Evolutionary conservation across 306 rosid genomes (phyloP).

Genomic region (Macrotyloma uniflorum): DNA sequence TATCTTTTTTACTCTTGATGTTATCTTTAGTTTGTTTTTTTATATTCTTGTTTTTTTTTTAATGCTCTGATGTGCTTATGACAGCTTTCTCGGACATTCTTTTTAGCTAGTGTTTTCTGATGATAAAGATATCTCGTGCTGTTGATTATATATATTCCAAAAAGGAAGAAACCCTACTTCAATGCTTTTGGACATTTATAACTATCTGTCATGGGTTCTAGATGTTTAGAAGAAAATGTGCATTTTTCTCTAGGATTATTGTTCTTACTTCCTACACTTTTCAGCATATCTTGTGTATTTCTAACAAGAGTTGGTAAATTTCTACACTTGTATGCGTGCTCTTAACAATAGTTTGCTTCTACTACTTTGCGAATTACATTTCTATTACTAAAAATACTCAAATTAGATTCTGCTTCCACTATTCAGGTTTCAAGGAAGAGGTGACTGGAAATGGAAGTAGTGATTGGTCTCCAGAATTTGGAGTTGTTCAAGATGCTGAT

Average conservation of each 20-base stretch:
- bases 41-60: background rate
- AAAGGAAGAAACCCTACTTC: background rate
- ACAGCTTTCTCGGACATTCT: background rate
- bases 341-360: background rate
- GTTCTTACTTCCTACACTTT: background rate
- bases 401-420: slow-evolving; percentile 1
- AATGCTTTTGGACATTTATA: background rate
- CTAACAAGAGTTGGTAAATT: background rate
- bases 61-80: background rate
- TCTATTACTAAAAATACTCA: slow-evolving; percentile 4
- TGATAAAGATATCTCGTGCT: background rate
- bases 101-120: background rate
- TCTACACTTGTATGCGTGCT: background rate
- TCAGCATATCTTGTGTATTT: background rate
- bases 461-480: slow-evolving; percentile 69
- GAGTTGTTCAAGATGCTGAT: slow-evolving; percentile 95
- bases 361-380: background rate
- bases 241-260: background rate
- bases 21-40: background rate
- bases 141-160: background rate
- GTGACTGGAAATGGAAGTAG: slow-evolving; percentile 52
- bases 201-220: background rate
- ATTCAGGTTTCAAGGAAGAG: slow-evolving; percentile 91
- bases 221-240: background rate
- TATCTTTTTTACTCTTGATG: background rate